A percentile compares a stretch with the other conserved stretches of the same genome.
These are phyloP conservation scores for Colletotrichum agaves DNA, from an alignment of 2,329 filamentous ascomycete species.

Conservation along the genomic window DNA sequence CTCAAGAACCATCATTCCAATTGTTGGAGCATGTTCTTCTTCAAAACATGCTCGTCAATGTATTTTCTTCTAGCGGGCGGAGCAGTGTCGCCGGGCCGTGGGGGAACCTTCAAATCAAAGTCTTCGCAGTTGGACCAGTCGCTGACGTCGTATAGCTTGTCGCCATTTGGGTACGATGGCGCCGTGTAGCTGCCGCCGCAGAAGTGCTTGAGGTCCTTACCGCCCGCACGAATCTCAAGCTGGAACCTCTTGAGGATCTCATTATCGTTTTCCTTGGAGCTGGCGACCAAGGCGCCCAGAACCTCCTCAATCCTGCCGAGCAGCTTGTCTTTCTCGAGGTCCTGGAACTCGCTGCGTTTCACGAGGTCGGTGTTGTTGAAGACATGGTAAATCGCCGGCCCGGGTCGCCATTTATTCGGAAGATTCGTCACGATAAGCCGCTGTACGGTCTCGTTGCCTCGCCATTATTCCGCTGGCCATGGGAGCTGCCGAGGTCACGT, in stretches of 20 bases:
- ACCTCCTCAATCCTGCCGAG: not conserved
- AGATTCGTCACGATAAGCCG: too few relatives aligned
- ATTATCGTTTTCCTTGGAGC: not conserved
- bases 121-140: constrained; percentile 1
- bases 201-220: not conserved
- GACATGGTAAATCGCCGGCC: too few relatives aligned
- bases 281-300: not conserved
- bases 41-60: not conserved
- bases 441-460: too few relatives aligned
- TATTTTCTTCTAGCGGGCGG: not conserved
- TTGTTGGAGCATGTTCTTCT: constrained; percentile 1
- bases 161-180: not conserved
- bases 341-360: not conserved
- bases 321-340: not conserved
- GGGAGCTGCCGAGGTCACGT: not conserved
- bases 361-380: not conserved
- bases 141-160: not conserved
- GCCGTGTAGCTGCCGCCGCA: not conserved
- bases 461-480: not conserved
- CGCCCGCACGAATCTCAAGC: not conserved
- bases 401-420: too few relatives aligned
- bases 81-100: not conserved
- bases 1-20: not conserved
- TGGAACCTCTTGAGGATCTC: not conserved
- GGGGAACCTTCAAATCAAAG: not conserved